phyloP scores from a whole-genome alignment of 1,139 yeast genomes.

The Suhomyces taliae region DNA sequence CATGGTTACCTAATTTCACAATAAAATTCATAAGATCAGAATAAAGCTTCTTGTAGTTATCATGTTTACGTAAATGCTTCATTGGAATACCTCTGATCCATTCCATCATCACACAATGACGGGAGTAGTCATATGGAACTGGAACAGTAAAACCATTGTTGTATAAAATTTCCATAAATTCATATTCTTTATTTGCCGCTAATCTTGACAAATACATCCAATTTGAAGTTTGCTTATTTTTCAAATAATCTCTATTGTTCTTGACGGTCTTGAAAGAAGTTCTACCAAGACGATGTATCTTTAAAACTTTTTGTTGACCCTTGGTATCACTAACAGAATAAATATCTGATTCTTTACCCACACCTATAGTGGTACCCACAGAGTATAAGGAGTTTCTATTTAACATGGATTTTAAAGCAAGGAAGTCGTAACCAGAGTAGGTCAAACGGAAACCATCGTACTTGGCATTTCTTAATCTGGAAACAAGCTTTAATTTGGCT shows the following conservation, averaged over 20 bases:
- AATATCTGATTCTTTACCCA: slow-evolving; percentile 96
- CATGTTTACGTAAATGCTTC: slow-evolving; percentile 75
- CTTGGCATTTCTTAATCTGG: slow-evolving; percentile 78
- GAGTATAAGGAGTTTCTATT: slow-evolving; percentile 73
- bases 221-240: slow-evolving; percentile 62
- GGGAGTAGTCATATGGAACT: slow-evolving; percentile 79
- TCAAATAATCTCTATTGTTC: slow-evolving; percentile 88
- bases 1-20: slow-evolving; percentile 79
- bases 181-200: slow-evolving; percentile 91
- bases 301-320: slow-evolving; percentile 71
- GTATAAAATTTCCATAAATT: slow-evolving; percentile 76
- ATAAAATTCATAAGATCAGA: slow-evolving; percentile 84
- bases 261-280: slow-evolving; percentile 90
- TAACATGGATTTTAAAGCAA: slow-evolving; percentile 81
- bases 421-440: slow-evolving; percentile 85
- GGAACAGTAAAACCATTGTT: slow-evolving; percentile 85
- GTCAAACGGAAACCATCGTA: slow-evolving; percentile 93
- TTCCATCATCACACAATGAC: slow-evolving; percentile 94
- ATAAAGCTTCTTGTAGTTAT: slow-evolving; percentile 68
- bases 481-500: slow-evolving; percentile 79
- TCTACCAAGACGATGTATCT: slow-evolving; percentile 91
- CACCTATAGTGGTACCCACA: slow-evolving; percentile 88
- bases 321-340: slow-evolving; percentile 75
- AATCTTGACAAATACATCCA: slow-evolving; percentile 93
- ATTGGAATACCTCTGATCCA: slow-evolving; percentile 85